phyloP scores from a whole-genome alignment of 148 eudicot genomes.

The Cornus suecica region DNA sequence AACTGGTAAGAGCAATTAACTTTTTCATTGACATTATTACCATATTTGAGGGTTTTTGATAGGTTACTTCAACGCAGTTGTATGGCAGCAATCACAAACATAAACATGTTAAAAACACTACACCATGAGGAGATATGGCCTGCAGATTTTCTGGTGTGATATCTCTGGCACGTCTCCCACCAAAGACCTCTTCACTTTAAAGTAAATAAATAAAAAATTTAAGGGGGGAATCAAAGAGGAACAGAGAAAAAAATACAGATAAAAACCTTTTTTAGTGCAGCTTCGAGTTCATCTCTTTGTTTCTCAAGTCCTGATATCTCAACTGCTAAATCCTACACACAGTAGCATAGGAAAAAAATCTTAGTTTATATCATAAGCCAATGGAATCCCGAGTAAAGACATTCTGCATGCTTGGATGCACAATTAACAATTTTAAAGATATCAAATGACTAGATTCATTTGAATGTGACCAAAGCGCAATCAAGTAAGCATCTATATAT shows the following conservation, averaged over 20 bases:
- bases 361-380: constrained; percentile 8
- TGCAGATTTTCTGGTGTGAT: not conserved
- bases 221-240: not conserved
- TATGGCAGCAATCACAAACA: not conserved
- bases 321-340: constrained; percentile 64
- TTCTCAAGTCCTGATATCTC: constrained; percentile 86
- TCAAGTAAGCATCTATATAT: not conserved
- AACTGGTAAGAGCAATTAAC: not conserved
- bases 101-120: not conserved
- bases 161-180: not conserved
- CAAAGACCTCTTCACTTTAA: not conserved
- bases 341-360: constrained; percentile 16
- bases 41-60: not conserved
- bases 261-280: constrained; percentile 74
- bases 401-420: not conserved
- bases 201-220: not conserved
- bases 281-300: constrained; percentile 91
- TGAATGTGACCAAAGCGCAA: not conserved
- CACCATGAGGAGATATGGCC: not conserved
- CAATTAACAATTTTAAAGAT: not conserved
- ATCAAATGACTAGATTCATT: not conserved
- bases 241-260: constrained; percentile 4
- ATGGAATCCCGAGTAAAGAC: constrained; percentile 1
- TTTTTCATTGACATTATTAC: not conserved
- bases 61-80: not conserved